Evolutionary conservation across 345 rosid species (phyloP).

Genomic region (Dipteronia dyeriana): DNA sequence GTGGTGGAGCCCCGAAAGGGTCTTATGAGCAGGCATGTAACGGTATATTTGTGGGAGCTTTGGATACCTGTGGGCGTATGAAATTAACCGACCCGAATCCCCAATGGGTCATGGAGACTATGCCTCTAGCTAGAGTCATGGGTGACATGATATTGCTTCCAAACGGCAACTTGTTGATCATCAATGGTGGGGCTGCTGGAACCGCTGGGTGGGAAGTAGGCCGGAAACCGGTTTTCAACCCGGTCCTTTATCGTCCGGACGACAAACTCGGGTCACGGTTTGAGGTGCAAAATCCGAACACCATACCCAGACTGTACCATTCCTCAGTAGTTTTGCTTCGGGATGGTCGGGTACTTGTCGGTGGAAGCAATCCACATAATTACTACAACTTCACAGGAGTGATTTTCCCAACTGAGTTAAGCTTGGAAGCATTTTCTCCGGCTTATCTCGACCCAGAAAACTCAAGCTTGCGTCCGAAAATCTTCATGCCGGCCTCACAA

Average conservation of each 20-base stretch:
- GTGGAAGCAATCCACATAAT: constrained; percentile 78
- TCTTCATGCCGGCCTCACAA: constrained; percentile 36
- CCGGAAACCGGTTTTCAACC: constrained; percentile 58
- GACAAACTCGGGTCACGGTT: constrained; percentile 44
- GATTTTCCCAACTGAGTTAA: constrained; percentile 67
- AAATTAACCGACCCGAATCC: constrained; percentile 69
- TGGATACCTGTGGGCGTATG: constrained; percentile 73
- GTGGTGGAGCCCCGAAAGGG: constrained; percentile 85
- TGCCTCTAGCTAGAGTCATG: constrained; percentile 80
- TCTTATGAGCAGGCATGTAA: constrained; percentile 34
- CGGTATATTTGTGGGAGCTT: constrained; percentile 48
- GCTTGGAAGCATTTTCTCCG: constrained; percentile 77
- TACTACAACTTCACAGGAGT: constrained; percentile 61
- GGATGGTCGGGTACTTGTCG: constrained; percentile 79
- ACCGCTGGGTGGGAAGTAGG: constrained; percentile 77
- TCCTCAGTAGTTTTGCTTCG: constrained; percentile 70
- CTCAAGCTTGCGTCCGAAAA: constrained; percentile 45
- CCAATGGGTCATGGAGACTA: constrained; percentile 65
- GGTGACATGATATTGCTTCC: constrained; percentile 87
- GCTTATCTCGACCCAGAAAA: constrained; percentile 43
- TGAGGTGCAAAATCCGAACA: constrained; percentile 46
- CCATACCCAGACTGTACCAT: constrained; percentile 84
- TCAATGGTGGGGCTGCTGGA: constrained; percentile 70
- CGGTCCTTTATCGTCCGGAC: constrained; percentile 62
- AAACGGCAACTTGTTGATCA: constrained; percentile 63